A percentile compares a stretch with the other conserved stretches of the same genome.
Conservation (phyloP, 345 rosid species). For the Gossypium mustelinum region DNA sequence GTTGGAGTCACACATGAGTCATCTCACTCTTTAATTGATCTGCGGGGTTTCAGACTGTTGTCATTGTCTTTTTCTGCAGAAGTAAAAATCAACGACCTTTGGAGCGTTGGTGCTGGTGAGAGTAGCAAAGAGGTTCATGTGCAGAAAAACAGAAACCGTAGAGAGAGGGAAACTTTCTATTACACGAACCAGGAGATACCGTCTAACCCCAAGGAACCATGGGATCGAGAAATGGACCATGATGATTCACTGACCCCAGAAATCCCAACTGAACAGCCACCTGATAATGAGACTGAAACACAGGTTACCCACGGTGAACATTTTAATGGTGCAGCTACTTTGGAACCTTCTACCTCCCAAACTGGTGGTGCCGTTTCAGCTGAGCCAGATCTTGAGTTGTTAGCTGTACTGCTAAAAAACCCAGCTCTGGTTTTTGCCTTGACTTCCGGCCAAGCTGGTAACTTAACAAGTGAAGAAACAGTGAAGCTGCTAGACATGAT, state of each 20-base stretch:
- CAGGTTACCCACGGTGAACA: slow-evolving; percentile 39
- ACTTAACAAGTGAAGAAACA: slow-evolving; percentile 57
- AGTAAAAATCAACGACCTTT: slow-evolving; percentile 43
- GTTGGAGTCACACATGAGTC: not conserved
- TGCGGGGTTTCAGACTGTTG: slow-evolving; percentile 15
- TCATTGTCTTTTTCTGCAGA: slow-evolving; percentile 54
- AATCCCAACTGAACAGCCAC: slow-evolving; percentile 80
- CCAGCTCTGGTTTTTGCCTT: slow-evolving; percentile 87
- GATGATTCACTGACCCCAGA: slow-evolving; percentile 86
- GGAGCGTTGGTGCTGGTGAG: slow-evolving; percentile 84
- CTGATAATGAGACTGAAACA: slow-evolving; percentile 59
- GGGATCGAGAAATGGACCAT: slow-evolving; percentile 93
- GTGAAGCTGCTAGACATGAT: slow-evolving; percentile 80
- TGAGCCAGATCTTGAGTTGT: slow-evolving; percentile 90
- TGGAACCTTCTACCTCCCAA: slow-evolving; percentile 37
- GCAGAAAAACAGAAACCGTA: slow-evolving; percentile 75
- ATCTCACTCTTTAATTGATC: not conserved
- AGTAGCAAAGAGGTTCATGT: slow-evolving; percentile 86
- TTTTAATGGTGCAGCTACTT: slow-evolving; percentile 27
- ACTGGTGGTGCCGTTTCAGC: slow-evolving; percentile 23
- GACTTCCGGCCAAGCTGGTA: slow-evolving; percentile 75
- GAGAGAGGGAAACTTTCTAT: slow-evolving; percentile 78
- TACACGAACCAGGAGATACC: slow-evolving; percentile 55
- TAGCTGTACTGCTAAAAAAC: slow-evolving; percentile 85
- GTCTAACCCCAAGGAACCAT: slow-evolving; percentile 84